phyloP scores from a whole-genome alignment of 2,329 filamentous ascomycete genomes.

The Aureobasidium subglaciale region DNA sequence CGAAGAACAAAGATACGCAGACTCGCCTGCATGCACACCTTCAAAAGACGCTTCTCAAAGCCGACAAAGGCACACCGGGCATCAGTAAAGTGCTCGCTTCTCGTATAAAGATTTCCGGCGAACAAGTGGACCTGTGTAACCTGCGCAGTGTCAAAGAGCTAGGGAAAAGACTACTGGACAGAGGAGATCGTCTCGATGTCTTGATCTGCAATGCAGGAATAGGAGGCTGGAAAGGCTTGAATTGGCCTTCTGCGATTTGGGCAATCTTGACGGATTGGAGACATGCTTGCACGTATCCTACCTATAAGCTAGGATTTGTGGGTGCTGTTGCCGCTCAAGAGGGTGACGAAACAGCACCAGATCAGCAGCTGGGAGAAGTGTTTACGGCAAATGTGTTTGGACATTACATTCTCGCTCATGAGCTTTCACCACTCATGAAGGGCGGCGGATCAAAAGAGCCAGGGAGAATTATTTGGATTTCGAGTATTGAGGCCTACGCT shows the following conservation, averaged over 20 bases:
- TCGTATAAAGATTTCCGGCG: constrained; percentile 47
- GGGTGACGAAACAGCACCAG: not conserved
- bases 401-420: constrained; percentile 82
- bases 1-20: constrained; percentile 70
- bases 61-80: constrained; percentile 29
- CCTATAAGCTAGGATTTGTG: constrained; percentile 60
- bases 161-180: constrained; percentile 44
- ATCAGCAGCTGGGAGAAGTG: constrained; percentile 58
- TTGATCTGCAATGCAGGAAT: constrained; percentile 84
- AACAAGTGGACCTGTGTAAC: constrained; percentile 52
- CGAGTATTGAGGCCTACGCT: constrained; percentile 65
- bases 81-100: constrained; percentile 34
- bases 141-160: constrained; percentile 50
- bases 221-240: constrained; percentile 74
- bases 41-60: constrained; percentile 35
- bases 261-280: constrained; percentile 54
- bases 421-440: constrained; percentile 65
- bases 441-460: constrained; percentile 34
- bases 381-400: constrained; percentile 94
- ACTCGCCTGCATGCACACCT: constrained; percentile 57
- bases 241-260: constrained; percentile 58
- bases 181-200: constrained; percentile 65
- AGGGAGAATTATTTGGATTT: constrained; percentile 78
- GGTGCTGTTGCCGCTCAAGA: constrained; percentile 49
- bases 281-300: constrained; percentile 67